Base-by-base conservation (phyloP, 495 filamentous ascomycete species). In the Penicillium turbatum region DNA sequence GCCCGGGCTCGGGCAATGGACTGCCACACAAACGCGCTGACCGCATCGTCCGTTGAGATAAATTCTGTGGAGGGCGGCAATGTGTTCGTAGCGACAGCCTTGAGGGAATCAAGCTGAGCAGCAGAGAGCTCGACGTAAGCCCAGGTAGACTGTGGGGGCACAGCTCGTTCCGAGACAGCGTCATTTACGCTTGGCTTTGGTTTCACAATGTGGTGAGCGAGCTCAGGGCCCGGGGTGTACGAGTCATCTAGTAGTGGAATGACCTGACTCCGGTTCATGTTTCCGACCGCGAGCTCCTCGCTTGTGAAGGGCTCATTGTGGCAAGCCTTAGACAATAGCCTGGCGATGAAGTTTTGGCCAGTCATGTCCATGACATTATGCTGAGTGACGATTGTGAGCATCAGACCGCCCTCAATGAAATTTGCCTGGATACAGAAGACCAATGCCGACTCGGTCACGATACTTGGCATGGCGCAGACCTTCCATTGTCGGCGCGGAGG, bases 21-120 rank as follows among this genome's bases (percentile, higher is more conserved):
- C 62, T 79, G 72, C 74, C 73, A 85, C 41, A 84, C 58, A 29
- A 82, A 76, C 11, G 80, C 74, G 41, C 61, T 79, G 21, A 84
- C 61, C 8, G 75, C 66, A 55, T 85, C 82, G 53, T 84, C 78
- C 2, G 79, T 83, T 9, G 80, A 81, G 48, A 74, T 54, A 32
- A 63, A 70, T 19, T 45, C 47, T 8, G 15, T 32, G 3, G 60
- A 40, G 6, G 49, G 24, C 24, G 67, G 45, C 8, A 62, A 55
- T 9, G 67, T 65, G 13, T 66, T 45, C 8, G 51, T 65, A 15
- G 77, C 75, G 16, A 58, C 39, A 6, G 56, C 42, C 49, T 83
- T 82, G 10, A 84, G 64, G 15, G 59, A 52, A 2, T 53, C 35
- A 17, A 82, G 63, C 0, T 70, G 63, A 12, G 51, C 16, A 0